Evolutionary conservation across 768 basidiomycete species (phyloP), one percentile per base, ranked within the genome.

Genomic region (Naganishia antarctica): DNA sequence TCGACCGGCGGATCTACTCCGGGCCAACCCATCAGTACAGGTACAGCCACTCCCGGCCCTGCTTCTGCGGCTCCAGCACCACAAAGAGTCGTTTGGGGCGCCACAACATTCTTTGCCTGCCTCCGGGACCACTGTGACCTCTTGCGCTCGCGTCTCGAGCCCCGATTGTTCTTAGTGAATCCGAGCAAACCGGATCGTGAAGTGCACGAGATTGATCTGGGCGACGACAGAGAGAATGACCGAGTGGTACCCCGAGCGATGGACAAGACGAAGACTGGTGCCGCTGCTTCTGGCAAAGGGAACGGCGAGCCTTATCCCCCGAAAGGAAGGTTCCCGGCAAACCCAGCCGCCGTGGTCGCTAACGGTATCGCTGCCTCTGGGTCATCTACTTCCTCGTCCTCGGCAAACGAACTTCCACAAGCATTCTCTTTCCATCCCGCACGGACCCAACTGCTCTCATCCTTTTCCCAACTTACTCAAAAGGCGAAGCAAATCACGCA

Each of bases 121-220:
- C 80, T 99, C 6, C 82, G 86, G 66, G 49, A 81, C 81, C 1
- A 86, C 89, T 70, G 61, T 26, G 66, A 67, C 11, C 78, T 99
- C 53, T 81, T 97, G 43, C 87, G 90, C 18, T 93, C 91, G 1
- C 87, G 84, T 32, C 81, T 98, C 11, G 89, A 96, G 67, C 84
- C 91, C 8, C 83, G 86, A 1, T 78, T 98, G 4, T 98, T 87
- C 80, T 83, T 99, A 47, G 82, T 98, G 57, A 94, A 99, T 75
- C 96, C 96, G 0, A 91, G 89, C 45, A 83, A 87, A 57, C 83
- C 86, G n/a, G 96, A 99, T 77, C 84, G 93, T 41, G 94, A 98
- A 68, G 83, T 89, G 0, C 94, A 98, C 74, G 87, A 89, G 18
- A 90, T 69, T 23, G 72, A 70, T 23, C 45, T 72, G 23, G 73